These are phyloP conservation scores for Nothophoma quercina DNA, from an alignment of 2,329 filamentous ascomycete genomes.

Conservation along the genomic window DNA sequence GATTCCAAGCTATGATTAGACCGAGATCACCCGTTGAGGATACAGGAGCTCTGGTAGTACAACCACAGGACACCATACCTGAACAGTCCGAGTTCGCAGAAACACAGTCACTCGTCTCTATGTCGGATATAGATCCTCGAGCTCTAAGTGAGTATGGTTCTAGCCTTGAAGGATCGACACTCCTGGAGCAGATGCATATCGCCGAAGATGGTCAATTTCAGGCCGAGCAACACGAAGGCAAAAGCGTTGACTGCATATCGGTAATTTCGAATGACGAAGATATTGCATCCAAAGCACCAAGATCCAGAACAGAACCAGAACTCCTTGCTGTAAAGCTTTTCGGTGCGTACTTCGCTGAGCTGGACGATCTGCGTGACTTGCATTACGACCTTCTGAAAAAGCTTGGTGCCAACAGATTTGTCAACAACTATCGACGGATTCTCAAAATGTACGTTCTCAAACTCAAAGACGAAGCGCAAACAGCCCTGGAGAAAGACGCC, in stretches of 20 bases:
- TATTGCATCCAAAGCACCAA: not conserved
- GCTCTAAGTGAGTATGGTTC: not conserved
- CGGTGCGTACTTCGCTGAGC: not conserved
- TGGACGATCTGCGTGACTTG: not conserved
- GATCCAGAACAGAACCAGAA: not conserved
- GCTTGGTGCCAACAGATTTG: too few species aligned
- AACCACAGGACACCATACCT: not conserved
- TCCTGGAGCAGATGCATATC: not conserved
- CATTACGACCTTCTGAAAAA: not conserved
- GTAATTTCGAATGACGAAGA: not conserved
- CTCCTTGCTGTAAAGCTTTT: not conserved
- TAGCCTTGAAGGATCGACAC: not conserved
- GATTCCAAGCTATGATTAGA: too few species aligned
- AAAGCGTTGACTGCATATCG: not conserved
- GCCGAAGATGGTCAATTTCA: not conserved
- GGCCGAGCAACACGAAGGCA: not conserved
- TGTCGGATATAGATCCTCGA: not conserved
- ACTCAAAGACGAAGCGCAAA: too few species aligned
- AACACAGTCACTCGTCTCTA: not conserved
- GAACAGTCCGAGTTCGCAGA: not conserved
- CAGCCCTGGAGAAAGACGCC: too few species aligned
- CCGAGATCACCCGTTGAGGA: too few species aligned
- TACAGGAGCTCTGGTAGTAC: too few species aligned
- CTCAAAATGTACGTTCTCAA: too few species aligned
- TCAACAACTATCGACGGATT: too few species aligned